Percentiles rank a stretch among this genome's conserved stretches.
phyloP scores from a whole-genome alignment of 202 grass and related monocot species.

The Brachypodium distachyon region DNA sequence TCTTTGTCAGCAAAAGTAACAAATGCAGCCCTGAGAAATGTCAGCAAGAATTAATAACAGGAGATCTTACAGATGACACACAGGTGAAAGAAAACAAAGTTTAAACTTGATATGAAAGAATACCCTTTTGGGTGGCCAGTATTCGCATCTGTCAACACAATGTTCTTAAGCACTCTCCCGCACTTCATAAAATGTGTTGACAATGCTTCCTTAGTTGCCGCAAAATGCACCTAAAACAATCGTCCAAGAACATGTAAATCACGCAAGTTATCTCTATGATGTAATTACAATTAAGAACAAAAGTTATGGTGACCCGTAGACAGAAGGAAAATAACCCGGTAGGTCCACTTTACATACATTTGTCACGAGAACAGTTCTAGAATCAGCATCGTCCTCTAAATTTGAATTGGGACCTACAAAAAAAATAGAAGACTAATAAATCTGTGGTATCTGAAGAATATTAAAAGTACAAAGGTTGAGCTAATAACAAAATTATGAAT shows the following conservation, averaged over 20 bases:
- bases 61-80: neutral
- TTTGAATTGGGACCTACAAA: slow-evolving; percentile 32
- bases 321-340: neutral
- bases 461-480: neutral
- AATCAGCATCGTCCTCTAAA: slow-evolving; percentile 48
- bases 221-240: slow-evolving; percentile 82
- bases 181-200: slow-evolving; percentile 67
- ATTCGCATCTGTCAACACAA: slow-evolving; percentile 56
- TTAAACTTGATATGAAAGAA: neutral
- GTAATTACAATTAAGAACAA: neutral
- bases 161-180: slow-evolving; percentile 52
- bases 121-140: slow-evolving; percentile 85
- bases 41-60: neutral
- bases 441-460: neutral
- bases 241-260: neutral
- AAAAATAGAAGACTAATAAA: slow-evolving; percentile 6
- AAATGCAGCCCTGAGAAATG: slow-evolving; percentile 49
- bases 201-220: slow-evolving; percentile 71
- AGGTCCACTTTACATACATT: slow-evolving; percentile 26
- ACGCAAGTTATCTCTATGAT: slow-evolving; percentile 6
- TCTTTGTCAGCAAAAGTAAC: slow-evolving; percentile 62
- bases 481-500: neutral
- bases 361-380: slow-evolving; percentile 53
- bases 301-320: neutral
- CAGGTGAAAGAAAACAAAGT: neutral